Conservation (phyloP, 2,329 filamentous ascomycete genomes). For the Xylaria sp. region DNA sequence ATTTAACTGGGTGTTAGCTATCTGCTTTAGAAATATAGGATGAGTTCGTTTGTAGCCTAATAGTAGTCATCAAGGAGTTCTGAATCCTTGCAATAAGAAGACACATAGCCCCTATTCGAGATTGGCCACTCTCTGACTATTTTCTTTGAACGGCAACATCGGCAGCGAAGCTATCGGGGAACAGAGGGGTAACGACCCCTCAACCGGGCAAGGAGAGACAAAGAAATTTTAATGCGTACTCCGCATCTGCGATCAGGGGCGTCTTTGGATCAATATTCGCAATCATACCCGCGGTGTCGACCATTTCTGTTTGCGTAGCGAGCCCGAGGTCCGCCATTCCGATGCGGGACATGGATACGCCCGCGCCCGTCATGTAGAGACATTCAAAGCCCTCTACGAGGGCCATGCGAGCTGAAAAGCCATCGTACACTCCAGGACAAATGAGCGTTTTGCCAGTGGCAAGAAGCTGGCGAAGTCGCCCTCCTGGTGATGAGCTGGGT, state of each 20-base stretch:
- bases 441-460: slow-evolving; percentile 57
- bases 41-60: too few relatives aligned
- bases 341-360: slow-evolving; percentile 58
- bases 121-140: too few relatives aligned
- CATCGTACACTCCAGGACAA: slow-evolving; percentile 75
- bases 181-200: slow-evolving; percentile 2
- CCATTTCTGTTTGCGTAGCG: slow-evolving; percentile 71
- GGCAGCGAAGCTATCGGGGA: background rate
- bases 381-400: slow-evolving; percentile 65
- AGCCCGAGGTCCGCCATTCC: slow-evolving; percentile 73
- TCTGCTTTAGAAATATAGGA: background rate
- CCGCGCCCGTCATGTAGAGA: slow-evolving; percentile 65
- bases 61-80: too few relatives aligned
- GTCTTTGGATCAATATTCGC: slow-evolving; percentile 65
- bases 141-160: background rate
- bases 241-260: slow-evolving; percentile 71
- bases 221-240: slow-evolving; percentile 42
- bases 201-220: background rate
- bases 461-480: slow-evolving; percentile 55
- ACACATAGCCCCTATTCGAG: too few relatives aligned
- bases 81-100: too few relatives aligned
- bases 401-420: slow-evolving; percentile 71
- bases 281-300: slow-evolving; percentile 71
- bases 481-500: slow-evolving; percentile 18
- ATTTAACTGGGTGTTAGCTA: slow-evolving; percentile 4